Conservation (phyloP, 164 flowering plant species). For the Vitis riparia region DNA sequence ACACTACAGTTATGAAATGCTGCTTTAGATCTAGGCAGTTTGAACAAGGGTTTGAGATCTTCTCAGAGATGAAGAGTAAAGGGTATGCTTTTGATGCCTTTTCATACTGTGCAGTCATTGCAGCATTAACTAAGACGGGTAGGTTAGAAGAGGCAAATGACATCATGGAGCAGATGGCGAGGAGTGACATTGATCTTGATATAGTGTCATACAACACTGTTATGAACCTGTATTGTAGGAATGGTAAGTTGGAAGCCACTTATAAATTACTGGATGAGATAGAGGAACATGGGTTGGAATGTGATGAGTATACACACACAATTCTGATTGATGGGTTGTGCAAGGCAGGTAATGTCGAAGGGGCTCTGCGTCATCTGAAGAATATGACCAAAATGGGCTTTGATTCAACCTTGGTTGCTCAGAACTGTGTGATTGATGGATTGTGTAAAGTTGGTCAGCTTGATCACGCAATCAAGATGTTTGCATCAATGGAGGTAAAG, state of each 20-base stretch:
- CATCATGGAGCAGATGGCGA: conserved; percentile 50
- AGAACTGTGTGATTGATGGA: conserved; percentile 63
- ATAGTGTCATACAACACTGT: conserved; percentile 69
- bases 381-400: conserved; percentile 47
- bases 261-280: conserved; percentile 54
- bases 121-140: conserved; percentile 58
- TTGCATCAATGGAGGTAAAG: conserved; percentile 55
- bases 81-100: conserved; percentile 77
- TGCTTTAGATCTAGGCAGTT: conserved; percentile 47
- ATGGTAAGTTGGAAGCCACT: conserved; percentile 59
- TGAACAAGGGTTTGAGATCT: conserved; percentile 59
- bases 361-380: conserved; percentile 44
- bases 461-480: conserved; percentile 59
- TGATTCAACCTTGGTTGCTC: conserved; percentile 56
- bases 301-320: conserved; percentile 71
- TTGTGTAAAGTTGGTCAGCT: conserved; percentile 59
- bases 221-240: conserved; percentile 58
- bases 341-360: conserved; percentile 55
- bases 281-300: conserved; percentile 51
- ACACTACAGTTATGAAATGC: conserved; percentile 73
- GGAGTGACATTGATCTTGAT: conserved; percentile 51
- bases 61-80: conserved; percentile 59
- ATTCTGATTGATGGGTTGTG: conserved; percentile 73
- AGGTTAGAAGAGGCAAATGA: conserved; percentile 52
- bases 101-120: conserved; percentile 64